Conservation (phyloP, 495 filamentous ascomycete species). For the Penicillium soppii region DNA sequence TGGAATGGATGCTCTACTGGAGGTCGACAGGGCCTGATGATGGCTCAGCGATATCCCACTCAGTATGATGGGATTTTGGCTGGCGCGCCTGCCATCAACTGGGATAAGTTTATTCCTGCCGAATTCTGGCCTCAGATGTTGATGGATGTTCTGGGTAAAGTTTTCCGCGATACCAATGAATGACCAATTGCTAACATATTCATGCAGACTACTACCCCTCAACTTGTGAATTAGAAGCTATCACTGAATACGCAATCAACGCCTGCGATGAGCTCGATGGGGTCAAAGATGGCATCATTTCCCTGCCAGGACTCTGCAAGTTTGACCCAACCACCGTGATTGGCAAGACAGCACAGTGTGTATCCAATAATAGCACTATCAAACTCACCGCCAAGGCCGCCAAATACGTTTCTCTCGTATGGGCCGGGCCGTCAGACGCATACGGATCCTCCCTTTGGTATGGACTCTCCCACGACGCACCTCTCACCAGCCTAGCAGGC, state of each 20-base stretch:
- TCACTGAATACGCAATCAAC: constrained; percentile 39
- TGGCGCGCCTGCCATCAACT: constrained; percentile 45
- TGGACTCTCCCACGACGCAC: not conserved
- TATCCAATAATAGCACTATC: constrained; percentile 32
- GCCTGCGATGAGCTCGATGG: constrained; percentile 55
- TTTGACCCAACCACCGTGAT: constrained; percentile 47
- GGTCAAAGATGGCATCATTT: constrained; percentile 57
- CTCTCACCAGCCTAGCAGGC: not conserved
- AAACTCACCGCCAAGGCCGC: constrained; percentile 25
- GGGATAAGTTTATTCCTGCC: constrained; percentile 32
- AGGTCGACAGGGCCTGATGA: constrained; percentile 45
- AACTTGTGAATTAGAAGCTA: constrained; percentile 44
- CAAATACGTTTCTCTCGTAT: constrained; percentile 19
- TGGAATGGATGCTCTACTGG: constrained; percentile 49
- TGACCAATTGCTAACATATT: not conserved
- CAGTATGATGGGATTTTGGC: constrained; percentile 61
- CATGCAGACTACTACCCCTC: constrained; percentile 24
- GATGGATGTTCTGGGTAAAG: constrained; percentile 31
- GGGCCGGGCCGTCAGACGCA: constrained; percentile 18
- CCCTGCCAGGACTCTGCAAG: constrained; percentile 49
- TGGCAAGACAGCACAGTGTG: constrained; percentile 38
- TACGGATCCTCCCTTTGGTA: constrained; percentile 14
- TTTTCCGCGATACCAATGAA: not conserved
- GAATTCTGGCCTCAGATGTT: constrained; percentile 17
- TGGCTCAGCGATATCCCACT: constrained; percentile 42